These are phyloP conservation scores for Solanum paucissectum DNA, from an alignment of 257 asterid species.

Conservation along the genomic window DNA sequence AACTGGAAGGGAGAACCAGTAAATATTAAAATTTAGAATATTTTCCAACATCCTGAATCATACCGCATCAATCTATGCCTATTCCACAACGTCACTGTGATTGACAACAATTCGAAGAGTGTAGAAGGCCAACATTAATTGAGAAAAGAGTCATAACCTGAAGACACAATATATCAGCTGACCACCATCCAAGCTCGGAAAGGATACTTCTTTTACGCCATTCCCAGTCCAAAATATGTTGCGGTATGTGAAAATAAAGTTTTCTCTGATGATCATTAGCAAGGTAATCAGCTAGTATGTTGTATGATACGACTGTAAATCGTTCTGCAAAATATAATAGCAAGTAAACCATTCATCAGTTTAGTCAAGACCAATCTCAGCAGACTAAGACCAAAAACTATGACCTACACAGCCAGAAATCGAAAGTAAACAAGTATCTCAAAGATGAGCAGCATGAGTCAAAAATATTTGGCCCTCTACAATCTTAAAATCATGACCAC, in stretches of 20 bases:
- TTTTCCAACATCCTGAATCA: background rate
- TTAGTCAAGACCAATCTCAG: background rate
- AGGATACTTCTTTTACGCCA: slow-evolving; percentile 71
- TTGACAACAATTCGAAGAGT: background rate
- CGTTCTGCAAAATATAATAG: slow-evolving; percentile 40
- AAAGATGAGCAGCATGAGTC: background rate
- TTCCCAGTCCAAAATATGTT: slow-evolving; percentile 70
- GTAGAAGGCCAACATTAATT: background rate
- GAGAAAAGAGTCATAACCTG: slow-evolving; percentile 44
- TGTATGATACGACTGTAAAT: slow-evolving; percentile 79
- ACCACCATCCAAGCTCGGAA: slow-evolving; percentile 97
- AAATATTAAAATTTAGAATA: background rate
- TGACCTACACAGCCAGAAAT: background rate
- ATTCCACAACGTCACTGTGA: background rate
- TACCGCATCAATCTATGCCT: background rate
- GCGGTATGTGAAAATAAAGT: slow-evolving; percentile 80
- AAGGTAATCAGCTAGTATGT: slow-evolving; percentile 82
- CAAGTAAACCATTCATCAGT: background rate
- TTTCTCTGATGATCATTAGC: slow-evolving; percentile 54
- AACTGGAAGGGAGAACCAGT: background rate
- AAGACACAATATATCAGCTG: slow-evolving; percentile 87
- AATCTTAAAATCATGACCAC: background rate
- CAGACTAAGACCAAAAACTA: background rate
- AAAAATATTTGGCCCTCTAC: background rate
- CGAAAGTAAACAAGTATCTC: background rate